Evolutionary conservation across 2,329 filamentous ascomycete species (phyloP), one percentile per base, ranked within the genome.

Genomic region (Sporothrix globosa): DNA sequence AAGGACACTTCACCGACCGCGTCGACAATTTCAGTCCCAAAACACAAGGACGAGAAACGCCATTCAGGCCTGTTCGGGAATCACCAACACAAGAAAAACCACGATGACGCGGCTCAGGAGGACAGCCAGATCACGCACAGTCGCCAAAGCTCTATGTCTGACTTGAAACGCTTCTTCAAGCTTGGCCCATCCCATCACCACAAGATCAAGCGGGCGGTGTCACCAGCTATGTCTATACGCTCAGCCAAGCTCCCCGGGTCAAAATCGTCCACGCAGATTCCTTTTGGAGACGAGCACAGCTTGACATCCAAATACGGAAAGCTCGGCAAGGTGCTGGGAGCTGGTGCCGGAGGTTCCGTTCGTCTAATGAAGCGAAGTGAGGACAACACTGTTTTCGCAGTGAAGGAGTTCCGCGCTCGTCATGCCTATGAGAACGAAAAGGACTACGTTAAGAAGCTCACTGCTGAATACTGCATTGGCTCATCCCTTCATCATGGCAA

Each of bases 371-470:
- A 96, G 83, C 88, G 96, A 72, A 95, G 90, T 77, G 94, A 92
- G 73, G 96, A 99, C 77, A 91, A 91, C 34, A 93, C 92, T 7
- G 96, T 96, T 0, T 99, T 99, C 80, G 96, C 96, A 0, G 96
- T 98, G 68, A 99, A 99, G 81, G 95, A 99, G 78, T 99, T 99
- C 81, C 86, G 96, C 68, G 90, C 95, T 69, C 89, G 93, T 46
- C 95, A 99, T 80, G 90, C 91, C 0, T 97, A 97, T 81, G 96
- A 99, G 81, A 92, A 91, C 1, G 92, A 97, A 78, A 93, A 92
- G 76, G 96, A 98, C 75, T 99, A 99, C 77, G 92, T 93, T 75
- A 99, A 99, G 81, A 99, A 99, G 79, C 89, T 99, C 61, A 99
- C 96, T 0, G 95, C 96, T 2, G 96, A 99, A 78, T 99, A 99